phyloP scores from a whole-genome alignment of 176 grass and related monocot species.

The Elaeis guineensis region DNA sequence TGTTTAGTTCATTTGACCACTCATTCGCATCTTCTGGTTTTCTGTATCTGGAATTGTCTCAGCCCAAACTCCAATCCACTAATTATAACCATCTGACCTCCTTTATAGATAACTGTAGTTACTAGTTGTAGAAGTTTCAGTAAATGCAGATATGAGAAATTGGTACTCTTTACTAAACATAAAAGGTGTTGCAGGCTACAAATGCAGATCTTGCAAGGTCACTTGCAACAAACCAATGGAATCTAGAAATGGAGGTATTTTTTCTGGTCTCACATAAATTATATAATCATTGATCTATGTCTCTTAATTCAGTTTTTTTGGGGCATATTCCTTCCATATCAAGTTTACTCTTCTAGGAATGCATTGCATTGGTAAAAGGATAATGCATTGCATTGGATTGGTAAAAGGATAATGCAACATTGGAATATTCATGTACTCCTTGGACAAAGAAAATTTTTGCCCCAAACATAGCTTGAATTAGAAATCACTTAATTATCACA shows the following conservation, averaged over 20 bases:
- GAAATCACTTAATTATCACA: no score
- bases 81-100: no score
- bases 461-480: no score
- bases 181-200: constrained; percentile 35
- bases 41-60: no score
- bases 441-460: no score
- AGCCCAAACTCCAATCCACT: no score
- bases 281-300: neutral
- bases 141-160: neutral
- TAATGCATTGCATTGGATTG: no score
- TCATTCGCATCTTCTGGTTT: no score
- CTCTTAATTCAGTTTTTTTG: constrained; percentile 12
- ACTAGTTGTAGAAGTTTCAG: neutral
- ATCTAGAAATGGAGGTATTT: constrained; percentile 71
- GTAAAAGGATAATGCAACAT: no score
- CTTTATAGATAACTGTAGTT: neutral
- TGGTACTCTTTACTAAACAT: neutral
- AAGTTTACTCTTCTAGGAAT: neutral
- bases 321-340: neutral
- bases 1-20: constrained; percentile 4
- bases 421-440: no score
- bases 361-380: no score
- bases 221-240: constrained; percentile 71
- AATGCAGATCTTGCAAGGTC: constrained; percentile 85
- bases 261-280: constrained; percentile 16